Conservation (phyloP, 306 rosid genomes). For the Cucurbita ficifolia region DNA sequence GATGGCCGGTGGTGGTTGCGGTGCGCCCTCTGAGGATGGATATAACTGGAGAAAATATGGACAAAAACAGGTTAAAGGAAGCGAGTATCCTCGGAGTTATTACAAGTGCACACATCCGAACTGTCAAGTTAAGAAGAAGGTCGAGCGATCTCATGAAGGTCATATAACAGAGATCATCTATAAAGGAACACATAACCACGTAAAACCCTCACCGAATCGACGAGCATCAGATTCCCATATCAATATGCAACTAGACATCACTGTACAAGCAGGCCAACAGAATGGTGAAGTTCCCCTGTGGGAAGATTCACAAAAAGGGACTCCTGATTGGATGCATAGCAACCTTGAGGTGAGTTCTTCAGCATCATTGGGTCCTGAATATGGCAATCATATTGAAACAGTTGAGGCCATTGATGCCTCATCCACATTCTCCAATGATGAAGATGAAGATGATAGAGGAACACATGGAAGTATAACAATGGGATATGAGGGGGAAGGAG, state of each 20-base stretch:
- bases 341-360: conserved; percentile 77
- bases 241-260: conserved; percentile 54
- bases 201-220: conserved; percentile 67
- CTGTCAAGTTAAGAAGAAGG: conserved; percentile 87
- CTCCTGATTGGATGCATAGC: conserved; percentile 54
- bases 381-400: conserved; percentile 39
- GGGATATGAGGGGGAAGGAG: conserved; percentile 81
- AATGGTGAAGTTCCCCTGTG: conserved; percentile 39
- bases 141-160: conserved; percentile 84
- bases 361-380: conserved; percentile 45
- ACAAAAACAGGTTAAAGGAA: conserved; percentile 93
- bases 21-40: conserved; percentile 69
- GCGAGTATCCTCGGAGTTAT: conserved; percentile 90
- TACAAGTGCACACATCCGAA: conserved; percentile 79
- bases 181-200: conserved; percentile 82
- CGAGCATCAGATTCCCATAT: conserved; percentile 36
- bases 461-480: conserved; percentile 82
- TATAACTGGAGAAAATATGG: conserved; percentile 96
- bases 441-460: conserved; percentile 79
- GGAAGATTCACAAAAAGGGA: conserved; percentile 43
- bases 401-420: conserved; percentile 76
- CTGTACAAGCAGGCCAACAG: conserved; percentile 46
- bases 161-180: conserved; percentile 90
- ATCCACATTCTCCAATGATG: conserved; percentile 69
- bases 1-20: conserved; percentile 37